These are phyloP conservation scores for Coemansia aciculifera DNA, from an alignment of 192 early-diverging fungal genomes.

Conservation along the genomic window DNA sequence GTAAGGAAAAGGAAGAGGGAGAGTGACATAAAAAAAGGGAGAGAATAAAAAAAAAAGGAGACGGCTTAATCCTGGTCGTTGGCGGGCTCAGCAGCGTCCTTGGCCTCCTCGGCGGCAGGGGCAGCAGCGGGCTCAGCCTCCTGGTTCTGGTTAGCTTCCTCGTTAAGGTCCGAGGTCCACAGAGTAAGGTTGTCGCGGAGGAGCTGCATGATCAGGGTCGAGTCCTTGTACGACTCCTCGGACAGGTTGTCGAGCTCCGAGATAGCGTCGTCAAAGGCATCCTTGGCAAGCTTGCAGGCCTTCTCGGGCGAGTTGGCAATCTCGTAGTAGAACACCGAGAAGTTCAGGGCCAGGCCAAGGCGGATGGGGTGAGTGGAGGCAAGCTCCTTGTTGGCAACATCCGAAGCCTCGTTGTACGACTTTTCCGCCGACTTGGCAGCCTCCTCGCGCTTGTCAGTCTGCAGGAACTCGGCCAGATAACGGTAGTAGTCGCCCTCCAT, in stretches of 20 bases:
- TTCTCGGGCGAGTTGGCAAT: slow-evolving; percentile 92
- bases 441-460: slow-evolving; percentile 80
- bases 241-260: slow-evolving; percentile 89
- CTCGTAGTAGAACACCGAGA: slow-evolving; percentile 98
- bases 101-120: slow-evolving; percentile 71
- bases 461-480: slow-evolving; percentile 98
- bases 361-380: slow-evolving; percentile 95
- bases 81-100: slow-evolving; percentile 21
- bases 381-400: slow-evolving; percentile 77
- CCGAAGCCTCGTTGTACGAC: slow-evolving; percentile 98
- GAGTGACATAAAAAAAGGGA: slow-evolving; percentile 4
- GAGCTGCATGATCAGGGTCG: slow-evolving; percentile 97
- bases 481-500: slow-evolving; percentile 99
- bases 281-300: slow-evolving; percentile 89
- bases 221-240: slow-evolving; percentile 97
- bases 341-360: slow-evolving; percentile 95
- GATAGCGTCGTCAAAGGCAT: slow-evolving; percentile 96
- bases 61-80: slow-evolving; percentile 34
- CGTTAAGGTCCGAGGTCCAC: slow-evolving; percentile 92
- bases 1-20: slow-evolving; percentile 5
- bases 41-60: slow-evolving; percentile 8
- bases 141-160: slow-evolving; percentile 35
- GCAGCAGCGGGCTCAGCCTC: slow-evolving; percentile 12
- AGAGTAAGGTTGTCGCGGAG: slow-evolving; percentile 95
- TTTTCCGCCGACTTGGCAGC: slow-evolving; percentile 86